These are phyloP conservation scores for Chlorella vulgaris DNA, from an alignment of 139 green algal species.

Conservation along the genomic window DNA sequence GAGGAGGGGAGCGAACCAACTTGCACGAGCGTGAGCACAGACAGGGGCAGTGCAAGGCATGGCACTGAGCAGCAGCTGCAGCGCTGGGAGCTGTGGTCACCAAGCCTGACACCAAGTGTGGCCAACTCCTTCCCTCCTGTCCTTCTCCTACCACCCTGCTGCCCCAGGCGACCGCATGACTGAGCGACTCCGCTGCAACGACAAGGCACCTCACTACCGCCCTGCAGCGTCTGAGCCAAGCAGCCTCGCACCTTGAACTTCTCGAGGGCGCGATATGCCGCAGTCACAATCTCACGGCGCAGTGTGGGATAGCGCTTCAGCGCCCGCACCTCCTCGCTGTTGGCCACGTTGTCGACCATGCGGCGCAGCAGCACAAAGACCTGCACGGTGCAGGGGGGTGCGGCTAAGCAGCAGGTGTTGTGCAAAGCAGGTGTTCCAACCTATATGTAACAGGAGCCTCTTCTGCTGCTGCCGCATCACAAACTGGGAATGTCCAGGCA, in stretches of 20 bases:
- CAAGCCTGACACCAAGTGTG: too few relatives aligned
- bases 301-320: slow-evolving; percentile 83
- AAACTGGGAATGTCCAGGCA: not conserved
- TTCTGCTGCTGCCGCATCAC: not conserved
- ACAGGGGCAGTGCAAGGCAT: not conserved
- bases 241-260: slow-evolving; percentile 49
- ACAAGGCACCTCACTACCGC: not conserved
- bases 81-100: too few relatives aligned
- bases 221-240: too few relatives aligned
- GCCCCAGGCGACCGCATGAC: too few relatives aligned
- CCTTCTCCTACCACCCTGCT: too few relatives aligned
- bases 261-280: slow-evolving; percentile 71
- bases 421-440: not conserved
- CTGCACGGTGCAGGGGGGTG: slow-evolving; percentile 19
- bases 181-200: too few relatives aligned
- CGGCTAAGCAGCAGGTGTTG: not conserved
- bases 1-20: too few relatives aligned
- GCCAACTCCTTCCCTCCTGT: too few relatives aligned
- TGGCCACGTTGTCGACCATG: slow-evolving; percentile 79
- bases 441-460: too few relatives aligned
- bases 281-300: slow-evolving; percentile 78
- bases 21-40: too few relatives aligned
- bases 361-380: slow-evolving; percentile 84
- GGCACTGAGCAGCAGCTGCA: not conserved
- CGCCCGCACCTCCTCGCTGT: slow-evolving; percentile 43